Base-by-base conservation (phyloP, 768 basidiomycete genomes). In the Hortiboletus campestris region DNA sequence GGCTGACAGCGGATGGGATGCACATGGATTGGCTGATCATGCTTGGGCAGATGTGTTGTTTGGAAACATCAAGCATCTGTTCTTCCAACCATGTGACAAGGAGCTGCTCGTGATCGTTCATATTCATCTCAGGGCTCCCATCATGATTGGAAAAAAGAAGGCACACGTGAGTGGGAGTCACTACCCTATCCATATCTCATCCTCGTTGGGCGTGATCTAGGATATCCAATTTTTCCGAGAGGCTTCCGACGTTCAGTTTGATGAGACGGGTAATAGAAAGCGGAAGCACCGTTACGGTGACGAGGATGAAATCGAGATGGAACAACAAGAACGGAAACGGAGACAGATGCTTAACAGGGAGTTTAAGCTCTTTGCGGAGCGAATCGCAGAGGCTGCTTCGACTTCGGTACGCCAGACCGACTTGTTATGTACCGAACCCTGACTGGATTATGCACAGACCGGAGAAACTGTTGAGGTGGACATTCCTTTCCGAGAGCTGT, bases 141-240 rank as follows among this genome's bases (percentile, higher is more conserved):
- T 99, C 70, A 96, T 98, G 83, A 91, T 99, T 62, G 96, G 97
- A 58, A 98, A 98, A 79, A 97, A 94, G 76, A 99, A 98, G 73
- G 86, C 97, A 20, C 92, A 91, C 65, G 93, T 94, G 64, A 48
- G 86, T 77, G 8, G 16, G 10, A 19, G 6, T 31, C 13, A 3
- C 41, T 49, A 8, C 42, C 20, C 25, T 22, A 36, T 40, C 9
- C 9, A 35, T 43, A 13, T 16, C 16, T 29, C 20, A 20, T 54
- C 31, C 36, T 62, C 20, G 50, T 38, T 12, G 20, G 51, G 32
- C 32, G 46, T 46, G 50, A 46, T 50, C 20, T 58, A 96, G 91
- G 97, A 99, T 70, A 84, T 98, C 7, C 97, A 98, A 83, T 98
- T 99, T 72, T 94, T 91, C 78, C 90, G 96, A 10, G 97, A 98